Evolutionary conservation across 306 rosid genomes (phyloP).

Genomic region (Sesbania bispinosa): DNA sequence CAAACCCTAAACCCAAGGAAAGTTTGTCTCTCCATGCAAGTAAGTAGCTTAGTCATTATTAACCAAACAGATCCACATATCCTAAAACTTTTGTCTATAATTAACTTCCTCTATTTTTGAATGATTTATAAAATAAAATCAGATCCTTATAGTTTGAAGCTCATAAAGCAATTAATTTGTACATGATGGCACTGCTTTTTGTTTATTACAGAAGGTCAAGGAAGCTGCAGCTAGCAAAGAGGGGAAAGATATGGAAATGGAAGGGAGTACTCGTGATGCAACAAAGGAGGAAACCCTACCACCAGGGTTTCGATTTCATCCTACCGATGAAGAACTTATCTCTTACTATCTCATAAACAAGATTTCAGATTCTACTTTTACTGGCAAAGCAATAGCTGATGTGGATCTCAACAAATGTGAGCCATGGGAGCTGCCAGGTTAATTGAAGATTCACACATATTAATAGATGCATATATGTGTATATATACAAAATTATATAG

Average conservation of each 20-base stretch:
- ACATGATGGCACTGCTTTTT: constrained; percentile 29
- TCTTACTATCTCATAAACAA: constrained; percentile 76
- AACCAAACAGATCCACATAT: background rate
- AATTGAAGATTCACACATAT: too few relatives aligned
- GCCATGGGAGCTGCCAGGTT: constrained; percentile 99
- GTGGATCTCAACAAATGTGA: constrained; percentile 94
- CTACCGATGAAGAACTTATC: constrained; percentile 88
- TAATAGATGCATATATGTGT: too few relatives aligned
- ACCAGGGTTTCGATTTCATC: constrained; percentile 91
- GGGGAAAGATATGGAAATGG: constrained; percentile 42
- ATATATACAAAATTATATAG: too few relatives aligned
- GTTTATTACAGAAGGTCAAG: constrained; percentile 40
- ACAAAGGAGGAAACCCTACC: constrained; percentile 73
- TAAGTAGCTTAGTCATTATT: constrained; percentile 29
- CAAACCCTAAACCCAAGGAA: constrained; percentile 37
- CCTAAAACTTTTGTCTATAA: constrained; percentile 9
- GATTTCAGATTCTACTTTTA: constrained; percentile 65
- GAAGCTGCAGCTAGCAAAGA: constrained; percentile 34
- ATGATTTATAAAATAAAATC: too few relatives aligned
- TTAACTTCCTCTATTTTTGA: constrained; percentile 16
- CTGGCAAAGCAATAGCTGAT: constrained; percentile 71
- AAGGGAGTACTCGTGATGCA: constrained; percentile 34
- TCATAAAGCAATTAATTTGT: background rate
- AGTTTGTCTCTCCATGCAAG: constrained; percentile 49
- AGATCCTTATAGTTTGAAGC: too few relatives aligned